phyloP scores from a whole-genome alignment of 2,329 filamentous ascomycete species.

The Fusarium sp. region DNA sequence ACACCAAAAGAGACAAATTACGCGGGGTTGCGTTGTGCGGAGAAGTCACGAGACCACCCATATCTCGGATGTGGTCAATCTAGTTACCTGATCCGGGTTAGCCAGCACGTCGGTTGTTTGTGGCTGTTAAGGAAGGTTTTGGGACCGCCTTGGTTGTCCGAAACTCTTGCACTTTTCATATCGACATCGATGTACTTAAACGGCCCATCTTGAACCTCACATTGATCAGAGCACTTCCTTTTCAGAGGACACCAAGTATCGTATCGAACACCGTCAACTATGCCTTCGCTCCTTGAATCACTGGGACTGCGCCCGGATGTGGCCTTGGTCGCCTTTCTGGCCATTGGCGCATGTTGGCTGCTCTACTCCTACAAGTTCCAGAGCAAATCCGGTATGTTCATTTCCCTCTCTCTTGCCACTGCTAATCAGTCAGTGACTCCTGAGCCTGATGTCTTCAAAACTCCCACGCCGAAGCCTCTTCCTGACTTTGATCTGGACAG shows the following conservation, averaged over 20 bases:
- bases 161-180: background rate
- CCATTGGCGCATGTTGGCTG: background rate
- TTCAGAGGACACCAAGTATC: background rate
- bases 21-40: conserved; percentile 2
- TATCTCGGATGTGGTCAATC: background rate
- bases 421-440: background rate
- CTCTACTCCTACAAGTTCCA: background rate
- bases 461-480: background rate
- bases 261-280: background rate
- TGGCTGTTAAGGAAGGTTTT: background rate
- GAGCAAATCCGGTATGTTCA: background rate
- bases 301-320: background rate
- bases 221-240: background rate
- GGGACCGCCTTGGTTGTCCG: background rate
- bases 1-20: background rate
- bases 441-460: conserved; percentile 1
- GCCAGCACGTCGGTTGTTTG: background rate
- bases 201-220: background rate
- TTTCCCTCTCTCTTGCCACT: background rate
- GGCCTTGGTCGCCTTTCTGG: background rate
- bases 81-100: conserved; percentile 2
- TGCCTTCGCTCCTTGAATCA: background rate
- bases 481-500: conserved; percentile 15
- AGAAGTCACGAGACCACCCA: background rate
- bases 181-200: background rate